Percentiles rank a stretch among this genome's conserved stretches.
phyloP scores from a whole-genome alignment of 2,329 filamentous ascomycete species.

The Graphilbum sp. region DNA sequence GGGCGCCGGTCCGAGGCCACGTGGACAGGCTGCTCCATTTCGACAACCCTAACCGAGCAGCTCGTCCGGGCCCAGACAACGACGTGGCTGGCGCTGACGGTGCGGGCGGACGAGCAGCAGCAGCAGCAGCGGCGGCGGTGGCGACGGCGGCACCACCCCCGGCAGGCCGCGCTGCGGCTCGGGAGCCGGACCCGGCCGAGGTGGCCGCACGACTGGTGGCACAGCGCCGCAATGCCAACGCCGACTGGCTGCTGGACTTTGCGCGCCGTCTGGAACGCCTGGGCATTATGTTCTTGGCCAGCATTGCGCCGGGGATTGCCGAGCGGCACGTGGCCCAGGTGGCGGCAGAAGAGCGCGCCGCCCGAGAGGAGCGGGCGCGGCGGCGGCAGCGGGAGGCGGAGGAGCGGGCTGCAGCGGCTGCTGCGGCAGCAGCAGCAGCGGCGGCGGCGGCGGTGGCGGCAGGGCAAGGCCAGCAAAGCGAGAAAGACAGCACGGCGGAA shows the following conservation, averaged over 20 bases:
- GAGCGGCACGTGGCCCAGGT: conserved; percentile 47
- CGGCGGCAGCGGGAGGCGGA: conserved; percentile 24
- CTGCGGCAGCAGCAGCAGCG: conserved; percentile 16
- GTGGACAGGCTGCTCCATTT: conserved; percentile 43
- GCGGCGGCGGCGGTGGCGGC: conserved; percentile 14
- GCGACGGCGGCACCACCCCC: not conserved
- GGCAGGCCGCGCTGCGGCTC: too few species aligned
- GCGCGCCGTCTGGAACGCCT: conserved; percentile 41
- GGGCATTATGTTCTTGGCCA: conserved; percentile 46
- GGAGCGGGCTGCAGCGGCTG: conserved; percentile 18
- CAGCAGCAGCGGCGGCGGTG: conserved; percentile 6
- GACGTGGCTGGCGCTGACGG: too few species aligned
- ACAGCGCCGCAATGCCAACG: conserved; percentile 26
- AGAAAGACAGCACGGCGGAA: conserved; percentile 11
- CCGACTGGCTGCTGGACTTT: conserved; percentile 31
- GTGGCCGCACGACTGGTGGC: conserved; percentile 38
- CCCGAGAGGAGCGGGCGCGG: conserved; percentile 24
- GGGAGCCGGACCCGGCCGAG: conserved; percentile 28
- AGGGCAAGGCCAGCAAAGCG: not conserved
- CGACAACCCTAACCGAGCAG: too few species aligned
- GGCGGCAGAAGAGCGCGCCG: conserved; percentile 17
- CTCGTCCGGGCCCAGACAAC: too few species aligned
- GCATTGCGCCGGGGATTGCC: conserved; percentile 47
- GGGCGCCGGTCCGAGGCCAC: conserved; percentile 39
- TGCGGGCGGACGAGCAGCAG: too few species aligned